Conservation (phyloP, 176 grass and related monocot genomes). For the Eragrostis nindensis region DNA sequence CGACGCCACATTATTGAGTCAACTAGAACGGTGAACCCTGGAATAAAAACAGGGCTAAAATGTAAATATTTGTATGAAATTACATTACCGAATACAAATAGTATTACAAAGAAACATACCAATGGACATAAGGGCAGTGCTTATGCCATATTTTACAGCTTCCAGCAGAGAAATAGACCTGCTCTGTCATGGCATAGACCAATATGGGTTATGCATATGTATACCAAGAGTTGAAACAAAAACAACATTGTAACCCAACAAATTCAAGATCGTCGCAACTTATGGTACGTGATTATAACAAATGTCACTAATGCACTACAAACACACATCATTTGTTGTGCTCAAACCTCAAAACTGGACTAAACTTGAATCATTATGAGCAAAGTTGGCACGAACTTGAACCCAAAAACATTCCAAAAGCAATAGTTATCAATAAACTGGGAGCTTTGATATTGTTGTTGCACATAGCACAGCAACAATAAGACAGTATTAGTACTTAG, state of each 20-base stretch:
- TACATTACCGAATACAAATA: slow-evolving; percentile 21
- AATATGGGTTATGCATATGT: too few species aligned
- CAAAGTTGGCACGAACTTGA: slow-evolving; percentile 8
- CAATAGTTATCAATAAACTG: neutral
- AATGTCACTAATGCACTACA: slow-evolving; percentile 33
- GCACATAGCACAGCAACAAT: neutral
- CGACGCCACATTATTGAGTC: slow-evolving; percentile 91
- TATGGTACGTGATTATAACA: neutral
- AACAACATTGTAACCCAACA: slow-evolving; percentile 10
- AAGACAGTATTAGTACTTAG: neutral
- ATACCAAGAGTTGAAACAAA: too few species aligned
- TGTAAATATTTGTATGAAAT: slow-evolving; percentile 13
- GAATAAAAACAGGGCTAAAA: slow-evolving; percentile 13
- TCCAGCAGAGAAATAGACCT: slow-evolving; percentile 76
- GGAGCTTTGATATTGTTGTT: slow-evolving; percentile 2
- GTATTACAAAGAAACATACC: slow-evolving; percentile 52
- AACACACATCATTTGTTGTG: neutral
- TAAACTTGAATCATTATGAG: slow-evolving; percentile 1
- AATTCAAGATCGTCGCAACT: neutral
- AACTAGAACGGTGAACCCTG: slow-evolving; percentile 70
- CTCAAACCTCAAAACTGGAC: neutral
- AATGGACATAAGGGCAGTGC: slow-evolving; percentile 60
- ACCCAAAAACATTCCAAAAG: slow-evolving; percentile 12
- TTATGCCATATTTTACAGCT: slow-evolving; percentile 74
- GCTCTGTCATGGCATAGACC: slow-evolving; percentile 57